Evolutionary conservation across 2,329 filamentous ascomycete species (phyloP), one percentile per base, ranked within the genome.

Genomic region (Neofusicoccum umdonicola): DNA sequence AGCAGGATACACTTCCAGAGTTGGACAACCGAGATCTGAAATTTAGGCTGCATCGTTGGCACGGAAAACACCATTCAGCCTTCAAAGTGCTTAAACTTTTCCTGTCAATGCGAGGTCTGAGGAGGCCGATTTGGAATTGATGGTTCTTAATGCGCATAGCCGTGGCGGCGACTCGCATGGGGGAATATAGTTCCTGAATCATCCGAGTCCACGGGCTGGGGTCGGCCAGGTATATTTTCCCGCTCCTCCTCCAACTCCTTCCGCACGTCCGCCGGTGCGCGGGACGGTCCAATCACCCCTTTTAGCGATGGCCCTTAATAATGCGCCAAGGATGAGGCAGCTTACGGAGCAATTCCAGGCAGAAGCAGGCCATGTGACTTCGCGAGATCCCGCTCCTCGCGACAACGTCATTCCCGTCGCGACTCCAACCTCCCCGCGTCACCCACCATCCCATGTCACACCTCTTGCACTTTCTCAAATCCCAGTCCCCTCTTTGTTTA

Each of bases 291-390:
- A 35, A 35, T 45, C 19, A 35, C 27, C 41, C 9, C 31, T 13
- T 8, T n/a, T 12, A 13, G 41, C 22, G 15, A 35, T 34, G 54
- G 41, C 27, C 3, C 45, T 58, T 35, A 45, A 58, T 45, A 45
- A 45, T 47, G 7, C n/a, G 54, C 54, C 54, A 58, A 47, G 54
- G 41, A 47, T 35, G 54, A 35, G 27, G 27, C 54, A 45, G 54
- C 54, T 58, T 58, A 58, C 54, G 15, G 41, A 31, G 6, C 15
- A 19, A 37, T 35, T 58, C 22, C 73, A 71, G 65, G 63, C 65
- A 34, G 66, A 64, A 60, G 54, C 66, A 12, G 34, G 61, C 7
- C 54, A 58, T 47, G 48, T 63, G 60, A 63, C 60, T 45, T 51
- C 60, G 60, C 60, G 60, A 52, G 39, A 50, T n/a, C 58, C 37